Percentiles rank a stretch among this genome's conserved stretches.
Evolutionary conservation across 2,329 filamentous ascomycete genomes (phyloP).

Genomic region (Verticillium longisporum): DNA sequence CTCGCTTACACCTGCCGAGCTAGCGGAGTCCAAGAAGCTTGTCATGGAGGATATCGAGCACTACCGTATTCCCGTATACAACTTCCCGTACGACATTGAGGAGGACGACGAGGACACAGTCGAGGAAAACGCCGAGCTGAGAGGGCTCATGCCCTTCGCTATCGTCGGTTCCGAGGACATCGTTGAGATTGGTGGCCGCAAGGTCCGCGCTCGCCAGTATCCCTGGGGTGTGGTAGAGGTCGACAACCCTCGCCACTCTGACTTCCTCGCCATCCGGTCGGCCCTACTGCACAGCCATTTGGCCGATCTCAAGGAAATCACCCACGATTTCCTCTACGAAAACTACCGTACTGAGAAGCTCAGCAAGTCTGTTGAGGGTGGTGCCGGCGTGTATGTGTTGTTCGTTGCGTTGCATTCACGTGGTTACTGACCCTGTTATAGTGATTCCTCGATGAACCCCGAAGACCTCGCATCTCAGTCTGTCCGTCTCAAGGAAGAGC

Average conservation of each 20-base stretch:
- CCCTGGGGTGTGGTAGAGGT: constrained; percentile 99
- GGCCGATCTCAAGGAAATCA: constrained; percentile 98
- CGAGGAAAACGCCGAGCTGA: constrained; percentile 96
- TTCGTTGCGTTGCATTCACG: background rate
- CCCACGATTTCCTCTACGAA: constrained; percentile 98
- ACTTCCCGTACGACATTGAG: constrained; percentile 99
- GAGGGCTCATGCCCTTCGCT: constrained; percentile 96
- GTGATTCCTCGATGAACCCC: constrained; percentile 90
- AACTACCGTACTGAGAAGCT: constrained; percentile 99
- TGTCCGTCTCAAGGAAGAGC: constrained; percentile 98
- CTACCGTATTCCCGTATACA: constrained; percentile 99
- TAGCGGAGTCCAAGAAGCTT: constrained; percentile 98
- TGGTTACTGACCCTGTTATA: constrained; percentile 28
- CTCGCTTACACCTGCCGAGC: constrained; percentile 89
- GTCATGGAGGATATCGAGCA: constrained; percentile 99
- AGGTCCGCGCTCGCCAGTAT: constrained; percentile 92
- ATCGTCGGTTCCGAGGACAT: constrained; percentile 97
- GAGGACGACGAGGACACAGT: constrained; percentile 99
- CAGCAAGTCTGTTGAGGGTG: constrained; percentile 96
- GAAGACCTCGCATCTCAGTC: constrained; percentile 96
- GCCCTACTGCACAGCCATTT: constrained; percentile 96
- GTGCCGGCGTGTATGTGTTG: constrained; percentile 71
- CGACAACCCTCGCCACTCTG: constrained; percentile 96
- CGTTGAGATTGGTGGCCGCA: constrained; percentile 86
- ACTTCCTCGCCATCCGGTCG: constrained; percentile 95